A percentile compares a stretch with the other conserved stretches of the same genome.
Conservation (phyloP, 1,284 basidiomycete genomes). For the Irpex sp. region DNA sequence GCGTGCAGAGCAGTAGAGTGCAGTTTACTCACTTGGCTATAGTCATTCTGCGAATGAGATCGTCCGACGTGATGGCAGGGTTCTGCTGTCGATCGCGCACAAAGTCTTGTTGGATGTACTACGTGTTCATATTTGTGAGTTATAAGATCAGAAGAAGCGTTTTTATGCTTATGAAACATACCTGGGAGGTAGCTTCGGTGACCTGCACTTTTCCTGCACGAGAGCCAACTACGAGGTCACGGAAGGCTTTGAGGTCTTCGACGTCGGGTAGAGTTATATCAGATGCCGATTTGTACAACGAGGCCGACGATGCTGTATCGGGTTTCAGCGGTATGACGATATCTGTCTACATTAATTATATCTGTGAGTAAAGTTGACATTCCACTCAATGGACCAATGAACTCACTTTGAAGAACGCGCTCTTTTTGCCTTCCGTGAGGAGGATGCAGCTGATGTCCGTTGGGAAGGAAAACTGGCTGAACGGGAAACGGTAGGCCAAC, state of each 20-base stretch:
- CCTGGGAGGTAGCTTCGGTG: slow-evolving; percentile 52
- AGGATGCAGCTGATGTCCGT: slow-evolving; percentile 71
- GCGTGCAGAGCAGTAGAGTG: neutral
- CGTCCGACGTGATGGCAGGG: slow-evolving; percentile 47
- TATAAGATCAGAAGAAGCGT: neutral
- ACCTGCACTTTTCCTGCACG: slow-evolving; percentile 43
- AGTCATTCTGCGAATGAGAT: slow-evolving; percentile 61
- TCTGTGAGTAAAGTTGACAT: slow-evolving; percentile 1
- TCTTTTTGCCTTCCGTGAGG: slow-evolving; percentile 63
- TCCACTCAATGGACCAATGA: slow-evolving; percentile 1
- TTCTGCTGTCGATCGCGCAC: slow-evolving; percentile 54
- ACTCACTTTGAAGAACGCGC: slow-evolving; percentile 61
- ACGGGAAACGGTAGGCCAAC: slow-evolving; percentile 80
- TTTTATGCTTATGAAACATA: slow-evolving; percentile 21
- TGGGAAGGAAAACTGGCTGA: slow-evolving; percentile 69
- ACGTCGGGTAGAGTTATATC: slow-evolving; percentile 40
- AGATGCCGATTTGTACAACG: slow-evolving; percentile 45
- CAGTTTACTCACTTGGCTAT: slow-evolving; percentile 50
- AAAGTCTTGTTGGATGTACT: slow-evolving; percentile 77
- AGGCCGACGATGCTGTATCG: slow-evolving; percentile 7
- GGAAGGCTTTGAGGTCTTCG: slow-evolving; percentile 48
- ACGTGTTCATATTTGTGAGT: neutral
- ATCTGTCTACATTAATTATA: slow-evolving; percentile 41
- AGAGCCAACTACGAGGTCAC: slow-evolving; percentile 52
- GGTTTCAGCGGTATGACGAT: slow-evolving; percentile 45